Percentiles rank a stretch among this genome's conserved stretches.
phyloP scores from a whole-genome alignment of 2,329 filamentous ascomycete species.

The Fusarium longipes region DNA sequence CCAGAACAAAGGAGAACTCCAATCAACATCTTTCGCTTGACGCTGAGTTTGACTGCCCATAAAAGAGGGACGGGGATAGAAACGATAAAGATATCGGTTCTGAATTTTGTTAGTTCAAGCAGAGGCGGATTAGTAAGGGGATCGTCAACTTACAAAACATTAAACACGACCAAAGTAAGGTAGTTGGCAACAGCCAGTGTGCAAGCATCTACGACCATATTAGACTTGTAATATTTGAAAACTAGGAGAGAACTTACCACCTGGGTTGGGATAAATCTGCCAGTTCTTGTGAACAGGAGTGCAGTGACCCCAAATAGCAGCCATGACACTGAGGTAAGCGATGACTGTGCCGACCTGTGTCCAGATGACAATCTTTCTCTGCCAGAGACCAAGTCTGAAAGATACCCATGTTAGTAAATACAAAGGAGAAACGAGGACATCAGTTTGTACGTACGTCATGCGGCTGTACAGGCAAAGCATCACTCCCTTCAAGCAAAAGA shows the following conservation, averaged over 20 bases:
- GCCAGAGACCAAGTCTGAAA: slow-evolving; percentile 51
- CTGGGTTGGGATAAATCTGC: slow-evolving; percentile 56
- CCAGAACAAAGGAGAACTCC: slow-evolving; percentile 56
- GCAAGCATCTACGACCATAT: slow-evolving; percentile 46
- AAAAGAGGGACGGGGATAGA: slow-evolving; percentile 56
- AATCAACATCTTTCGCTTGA: slow-evolving; percentile 54
- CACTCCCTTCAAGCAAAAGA: slow-evolving; percentile 57
- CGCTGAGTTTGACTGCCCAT: slow-evolving; percentile 53
- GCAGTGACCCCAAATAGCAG: slow-evolving; percentile 53
- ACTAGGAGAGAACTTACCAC: slow-evolving; percentile 43
- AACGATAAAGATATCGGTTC: slow-evolving; percentile 55
- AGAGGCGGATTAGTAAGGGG: neutral
- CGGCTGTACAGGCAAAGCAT: slow-evolving; percentile 58
- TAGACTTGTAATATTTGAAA: neutral
- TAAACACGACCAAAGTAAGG: slow-evolving; percentile 51
- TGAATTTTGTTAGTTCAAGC: slow-evolving; percentile 33
- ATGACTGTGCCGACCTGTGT: slow-evolving; percentile 46
- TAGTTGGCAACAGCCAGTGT: slow-evolving; percentile 53
- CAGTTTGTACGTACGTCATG: slow-evolving; percentile 52
- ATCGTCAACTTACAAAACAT: slow-evolving; percentile 48
- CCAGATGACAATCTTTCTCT: slow-evolving; percentile 53
- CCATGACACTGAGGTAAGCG: slow-evolving; percentile 50
- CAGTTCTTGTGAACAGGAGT: slow-evolving; percentile 53
- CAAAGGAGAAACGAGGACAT: neutral
- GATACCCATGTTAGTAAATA: slow-evolving; percentile 9